phyloP scores from a whole-genome alignment of 164 flowering plant genomes.

The Vitis rupestris region DNA sequence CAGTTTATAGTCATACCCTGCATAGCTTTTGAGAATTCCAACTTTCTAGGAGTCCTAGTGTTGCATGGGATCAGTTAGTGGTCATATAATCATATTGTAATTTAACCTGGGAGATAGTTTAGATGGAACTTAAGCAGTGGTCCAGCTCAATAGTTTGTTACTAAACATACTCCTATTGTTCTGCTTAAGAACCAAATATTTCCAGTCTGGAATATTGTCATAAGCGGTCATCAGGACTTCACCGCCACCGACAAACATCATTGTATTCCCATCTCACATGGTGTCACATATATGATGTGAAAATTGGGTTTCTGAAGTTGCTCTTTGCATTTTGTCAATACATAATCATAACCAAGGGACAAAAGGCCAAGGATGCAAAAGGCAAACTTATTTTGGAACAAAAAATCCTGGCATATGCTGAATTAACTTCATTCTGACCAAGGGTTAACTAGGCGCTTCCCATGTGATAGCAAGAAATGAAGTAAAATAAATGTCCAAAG shows the following conservation, averaged over 20 bases:
- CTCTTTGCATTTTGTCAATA: background rate
- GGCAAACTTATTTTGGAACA: background rate
- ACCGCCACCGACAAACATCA: no score
- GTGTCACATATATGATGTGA: no score
- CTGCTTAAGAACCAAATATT: background rate
- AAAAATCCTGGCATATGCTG: background rate
- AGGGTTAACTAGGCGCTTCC: background rate
- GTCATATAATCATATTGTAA: background rate
- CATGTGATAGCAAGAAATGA: background rate
- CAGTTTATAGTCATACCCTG: background rate
- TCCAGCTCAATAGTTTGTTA: background rate
- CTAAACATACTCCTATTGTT: background rate
- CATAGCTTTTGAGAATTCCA: background rate
- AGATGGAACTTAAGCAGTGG: background rate
- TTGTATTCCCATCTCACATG: background rate
- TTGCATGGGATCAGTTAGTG: background rate
- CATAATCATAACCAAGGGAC: background rate
- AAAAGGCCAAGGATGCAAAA: background rate
- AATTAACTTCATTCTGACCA: background rate
- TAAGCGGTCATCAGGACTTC: background rate
- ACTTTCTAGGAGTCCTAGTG: background rate
- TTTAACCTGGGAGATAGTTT: background rate
- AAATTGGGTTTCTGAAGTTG: background rate
- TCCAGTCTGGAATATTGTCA: background rate
- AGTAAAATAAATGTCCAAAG: background rate